These are phyloP conservation scores for Thelephora terrestris DNA, from an alignment of 1,284 basidiomycete species.

Conservation along the genomic window DNA sequence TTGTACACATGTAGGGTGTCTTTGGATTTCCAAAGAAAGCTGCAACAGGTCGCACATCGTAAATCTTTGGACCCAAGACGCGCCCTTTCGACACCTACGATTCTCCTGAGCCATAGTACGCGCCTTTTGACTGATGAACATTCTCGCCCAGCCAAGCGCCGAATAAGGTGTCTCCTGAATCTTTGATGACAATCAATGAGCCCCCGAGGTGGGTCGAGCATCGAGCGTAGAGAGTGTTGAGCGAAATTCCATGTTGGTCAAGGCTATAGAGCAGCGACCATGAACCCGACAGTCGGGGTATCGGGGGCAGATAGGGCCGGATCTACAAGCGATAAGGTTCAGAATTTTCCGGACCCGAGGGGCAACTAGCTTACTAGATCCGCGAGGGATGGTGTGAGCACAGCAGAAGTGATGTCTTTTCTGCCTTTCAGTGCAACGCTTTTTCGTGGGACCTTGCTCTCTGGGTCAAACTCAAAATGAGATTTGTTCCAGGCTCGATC, in stretches of 20 bases:
- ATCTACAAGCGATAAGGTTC: constrained; percentile 34
- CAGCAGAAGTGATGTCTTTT: constrained; percentile 39
- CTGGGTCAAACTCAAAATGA: constrained; percentile 24
- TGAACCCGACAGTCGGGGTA: constrained; percentile 65
- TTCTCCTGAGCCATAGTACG: constrained; percentile 81
- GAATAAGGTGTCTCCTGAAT: constrained; percentile 54
- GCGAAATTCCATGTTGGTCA: constrained; percentile 91
- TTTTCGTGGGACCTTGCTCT: constrained; percentile 23
- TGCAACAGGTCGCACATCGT: constrained; percentile 18
- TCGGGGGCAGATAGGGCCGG: constrained; percentile 65
- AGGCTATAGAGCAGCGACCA: constrained; percentile 90
- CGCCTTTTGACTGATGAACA: constrained; percentile 45
- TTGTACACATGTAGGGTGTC: constrained; percentile 55
- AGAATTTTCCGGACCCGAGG: neutral
- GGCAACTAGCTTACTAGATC: constrained; percentile 33
- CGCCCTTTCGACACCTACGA: constrained; percentile 42
- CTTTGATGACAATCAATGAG: constrained; percentile 49
- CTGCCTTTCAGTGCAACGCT: constrained; percentile 32
- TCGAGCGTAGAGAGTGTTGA: constrained; percentile 76
- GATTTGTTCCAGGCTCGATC: constrained; percentile 26
- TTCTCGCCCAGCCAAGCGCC: constrained; percentile 79
- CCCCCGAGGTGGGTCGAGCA: constrained; percentile 40
- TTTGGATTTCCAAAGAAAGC: constrained; percentile 65
- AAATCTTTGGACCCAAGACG: neutral
- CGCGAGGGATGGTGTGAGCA: constrained; percentile 47